Conservation (phyloP, 2,329 filamentous ascomycete species). For the Fusarium sarcochroum region DNA sequence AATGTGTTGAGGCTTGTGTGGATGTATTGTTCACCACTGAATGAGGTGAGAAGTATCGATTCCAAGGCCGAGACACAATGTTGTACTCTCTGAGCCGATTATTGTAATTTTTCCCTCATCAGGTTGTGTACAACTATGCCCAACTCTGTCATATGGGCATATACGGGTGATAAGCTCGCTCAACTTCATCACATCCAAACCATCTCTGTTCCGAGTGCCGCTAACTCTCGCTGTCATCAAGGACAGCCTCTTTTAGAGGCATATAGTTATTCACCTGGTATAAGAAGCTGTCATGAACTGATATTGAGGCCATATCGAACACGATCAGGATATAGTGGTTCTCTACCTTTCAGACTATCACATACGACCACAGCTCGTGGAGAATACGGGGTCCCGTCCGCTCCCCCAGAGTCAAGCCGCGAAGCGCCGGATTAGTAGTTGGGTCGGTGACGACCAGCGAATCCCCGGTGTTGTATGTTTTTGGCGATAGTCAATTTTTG, state of each 20-base stretch:
- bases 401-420: conserved; percentile 40
- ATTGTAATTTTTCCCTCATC: too few relatives aligned
- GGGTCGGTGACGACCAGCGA: conserved; percentile 44
- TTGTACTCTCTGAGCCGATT: too few relatives aligned
- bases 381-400: conserved; percentile 46
- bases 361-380: conserved; percentile 45
- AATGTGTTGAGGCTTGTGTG: background rate
- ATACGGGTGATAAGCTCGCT: too few relatives aligned
- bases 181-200: too few relatives aligned
- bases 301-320: too few relatives aligned
- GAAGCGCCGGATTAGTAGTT: conserved; percentile 47
- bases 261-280: background rate
- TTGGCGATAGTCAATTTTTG: conserved; percentile 8
- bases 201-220: too few relatives aligned
- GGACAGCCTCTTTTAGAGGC: background rate
- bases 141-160: too few relatives aligned
- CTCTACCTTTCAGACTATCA: background rate
- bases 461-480: conserved; percentile 46
- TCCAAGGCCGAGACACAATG: too few relatives aligned
- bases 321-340: background rate
- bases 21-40: background rate
- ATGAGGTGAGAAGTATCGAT: too few relatives aligned
- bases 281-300: background rate
- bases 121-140: too few relatives aligned
- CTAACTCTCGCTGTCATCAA: too few relatives aligned